Base-by-base conservation (phyloP, 2,329 filamentous ascomycete genomes). In the Aspergillus brunneoviolaceus region DNA sequence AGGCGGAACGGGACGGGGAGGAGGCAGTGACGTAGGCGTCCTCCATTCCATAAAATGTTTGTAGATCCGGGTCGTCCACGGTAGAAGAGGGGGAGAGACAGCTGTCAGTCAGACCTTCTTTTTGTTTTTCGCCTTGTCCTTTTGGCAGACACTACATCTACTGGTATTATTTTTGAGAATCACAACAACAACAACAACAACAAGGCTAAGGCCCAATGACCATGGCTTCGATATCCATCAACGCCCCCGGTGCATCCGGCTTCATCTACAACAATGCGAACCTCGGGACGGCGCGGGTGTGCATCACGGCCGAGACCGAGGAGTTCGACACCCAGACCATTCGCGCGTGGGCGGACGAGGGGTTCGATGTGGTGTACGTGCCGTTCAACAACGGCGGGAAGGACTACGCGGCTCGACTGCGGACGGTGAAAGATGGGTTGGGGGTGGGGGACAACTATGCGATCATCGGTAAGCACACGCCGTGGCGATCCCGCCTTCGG, bases 391-490 rank as follows among this genome's bases (percentile, higher is more conserved):
- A 82, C 19, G 72, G 75, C 16, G 73, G 85, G 42, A 81, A 84
- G 62, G 76, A 79, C 14, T 79, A 84, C 63, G 76, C 77, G n/a
- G 77, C 80, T 51, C 77, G 77, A 56, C 68, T 88, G 59, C 80
- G 82, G 62, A 73, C 76, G 19, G 72, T 84, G 39, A 82, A 82
- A 55, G 83, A 86, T 47, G 77, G 79, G 10, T 77, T 87, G 39
- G 84, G 85, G 3, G 76, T 81, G 1, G 79, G 79, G n/a, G 85
- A 86, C 70, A 81, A 82, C 60, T 89, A 87, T 72, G 86, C 82
- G 3, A 82, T 88, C 65, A 80, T 88, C 71, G 85, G 85, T 87
- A 79, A 60, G 73, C 64, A 57, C 16, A 50, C 23, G 4, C n/a
- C 12, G 21, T 50, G 2, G 27, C 25, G 2, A 2, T 25, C 2